Conservation (phyloP, 2,329 filamentous ascomycete species). For the Cyclaneusma minus region DNA sequence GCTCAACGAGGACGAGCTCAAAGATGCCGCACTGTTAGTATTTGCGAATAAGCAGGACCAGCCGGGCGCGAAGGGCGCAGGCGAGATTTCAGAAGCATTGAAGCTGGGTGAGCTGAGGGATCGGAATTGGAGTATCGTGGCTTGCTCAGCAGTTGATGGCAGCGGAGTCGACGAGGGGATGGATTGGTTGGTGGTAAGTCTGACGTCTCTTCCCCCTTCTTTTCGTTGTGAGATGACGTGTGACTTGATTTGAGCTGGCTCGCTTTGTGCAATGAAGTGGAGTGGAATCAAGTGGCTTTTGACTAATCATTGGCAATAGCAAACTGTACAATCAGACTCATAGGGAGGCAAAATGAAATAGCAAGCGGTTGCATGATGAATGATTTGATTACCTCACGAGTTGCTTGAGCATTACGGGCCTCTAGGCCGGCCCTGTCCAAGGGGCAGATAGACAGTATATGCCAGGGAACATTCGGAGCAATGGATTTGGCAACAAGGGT, state of each 20-base stretch:
- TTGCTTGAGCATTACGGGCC: too few species aligned
- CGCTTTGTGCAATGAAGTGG: background rate
- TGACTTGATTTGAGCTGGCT: too few species aligned
- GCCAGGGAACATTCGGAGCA: too few species aligned
- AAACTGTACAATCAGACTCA: constrained; percentile 20
- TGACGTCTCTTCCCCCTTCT: background rate
- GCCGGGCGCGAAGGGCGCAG: constrained; percentile 88
- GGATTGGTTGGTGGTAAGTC: constrained; percentile 72
- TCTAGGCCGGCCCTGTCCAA: too few species aligned
- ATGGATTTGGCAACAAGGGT: too few species aligned
- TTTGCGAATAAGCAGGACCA: constrained; percentile 99
- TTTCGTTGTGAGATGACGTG: too few species aligned
- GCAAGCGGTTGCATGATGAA: too few species aligned
- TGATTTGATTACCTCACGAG: too few species aligned
- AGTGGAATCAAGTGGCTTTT: too few species aligned
- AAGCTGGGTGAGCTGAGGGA: constrained; percentile 83
- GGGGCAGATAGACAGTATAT: too few species aligned
- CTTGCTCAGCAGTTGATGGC: constrained; percentile 90
- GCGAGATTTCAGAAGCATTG: constrained; percentile 89
- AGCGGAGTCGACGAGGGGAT: constrained; percentile 92
- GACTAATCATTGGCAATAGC: constrained; percentile 12
- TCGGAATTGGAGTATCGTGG: constrained; percentile 98
- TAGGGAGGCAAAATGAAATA: too few species aligned
- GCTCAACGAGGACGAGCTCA: constrained; percentile 92
- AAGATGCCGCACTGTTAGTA: constrained; percentile 80